Percentiles rank a stretch among this genome's conserved stretches.
Conservation (phyloP, 73 alveolate species). For the Tetrahymena thermophila region DNA sequence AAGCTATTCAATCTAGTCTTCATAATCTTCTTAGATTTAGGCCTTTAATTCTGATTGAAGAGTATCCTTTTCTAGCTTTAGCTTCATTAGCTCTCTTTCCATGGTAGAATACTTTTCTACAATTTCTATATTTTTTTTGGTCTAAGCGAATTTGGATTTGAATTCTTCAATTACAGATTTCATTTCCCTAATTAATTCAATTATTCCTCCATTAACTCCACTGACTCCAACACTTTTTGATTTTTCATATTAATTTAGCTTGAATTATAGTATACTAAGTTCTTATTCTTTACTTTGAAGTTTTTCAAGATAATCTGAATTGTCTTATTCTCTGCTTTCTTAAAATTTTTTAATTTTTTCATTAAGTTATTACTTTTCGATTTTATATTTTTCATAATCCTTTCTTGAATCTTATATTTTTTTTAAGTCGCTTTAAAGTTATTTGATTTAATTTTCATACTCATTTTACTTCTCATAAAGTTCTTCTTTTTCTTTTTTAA, state of each 20-base stretch:
- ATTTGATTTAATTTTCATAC: background rate
- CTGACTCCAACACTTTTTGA: background rate
- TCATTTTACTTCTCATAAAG: constrained; percentile 11
- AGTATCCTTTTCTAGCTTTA: background rate
- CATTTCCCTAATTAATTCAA: constrained; percentile 18
- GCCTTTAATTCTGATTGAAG: constrained; percentile 4
- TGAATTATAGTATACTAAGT: background rate
- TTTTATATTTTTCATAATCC: constrained; percentile 17
- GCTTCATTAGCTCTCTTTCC: constrained; percentile 10
- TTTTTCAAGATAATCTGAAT: background rate
- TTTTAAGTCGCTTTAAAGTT: constrained; percentile 11
- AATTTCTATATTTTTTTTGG: constrained; percentile 4
- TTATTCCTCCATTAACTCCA: constrained; percentile 4
- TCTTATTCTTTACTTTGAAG: background rate
- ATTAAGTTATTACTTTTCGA: constrained; percentile 4
- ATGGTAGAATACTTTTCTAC: background rate
- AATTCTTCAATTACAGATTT: constrained; percentile 13
- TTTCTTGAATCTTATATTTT: constrained; percentile 3
- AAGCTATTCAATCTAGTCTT: constrained; percentile 22
- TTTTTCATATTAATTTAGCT: background rate
- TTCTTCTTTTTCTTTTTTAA: constrained; percentile 22
- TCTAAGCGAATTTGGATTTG: constrained; percentile 2
- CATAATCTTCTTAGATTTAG: constrained; percentile 14
- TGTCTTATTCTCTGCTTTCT: constrained; percentile 14
- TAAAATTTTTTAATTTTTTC: constrained; percentile 23